A percentile compares a stretch with the other conserved stretches of the same genome.
Evolutionary conservation across 2,329 filamentous ascomycete genomes (phyloP).

Genomic region (Colletotrichum higginsianum): DNA sequence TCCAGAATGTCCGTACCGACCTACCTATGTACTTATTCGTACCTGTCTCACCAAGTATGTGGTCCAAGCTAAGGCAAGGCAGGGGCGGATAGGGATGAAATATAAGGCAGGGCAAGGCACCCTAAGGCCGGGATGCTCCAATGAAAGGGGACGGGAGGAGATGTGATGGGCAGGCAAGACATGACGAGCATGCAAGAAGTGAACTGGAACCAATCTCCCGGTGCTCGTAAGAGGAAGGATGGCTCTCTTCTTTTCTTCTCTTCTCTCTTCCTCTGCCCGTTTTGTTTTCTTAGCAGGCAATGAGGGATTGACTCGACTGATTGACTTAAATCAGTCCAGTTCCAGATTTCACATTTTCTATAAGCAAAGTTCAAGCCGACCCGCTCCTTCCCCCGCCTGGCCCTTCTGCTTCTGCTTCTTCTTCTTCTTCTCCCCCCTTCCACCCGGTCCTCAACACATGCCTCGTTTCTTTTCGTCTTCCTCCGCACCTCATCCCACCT

Average conservation of each 20-base stretch:
- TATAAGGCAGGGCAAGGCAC: neutral
- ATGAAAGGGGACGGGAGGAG: neutral
- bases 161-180: neutral
- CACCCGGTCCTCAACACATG: neutral
- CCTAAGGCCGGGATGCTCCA: slow-evolving; percentile 2
- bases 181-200: slow-evolving; percentile 34
- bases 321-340: neutral
- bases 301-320: neutral
- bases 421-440: neutral
- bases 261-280: neutral
- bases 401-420: neutral
- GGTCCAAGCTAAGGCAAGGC: neutral
- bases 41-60: neutral
- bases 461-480: neutral
- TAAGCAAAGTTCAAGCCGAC: too few relatives aligned
- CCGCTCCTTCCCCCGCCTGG: slow-evolving; percentile 9
- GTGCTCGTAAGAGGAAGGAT: neutral
- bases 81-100: neutral
- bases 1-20: too few relatives aligned
- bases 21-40: too few relatives aligned
- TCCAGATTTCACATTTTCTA: too few relatives aligned
- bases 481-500: slow-evolving; percentile 10
- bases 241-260: too few relatives aligned
- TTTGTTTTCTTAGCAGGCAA: slow-evolving; percentile 25
- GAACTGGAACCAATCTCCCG: slow-evolving; percentile 27